phyloP scores from a whole-genome alignment of 2,329 filamentous ascomycete genomes.

The Cytospora chrysosperma region DNA sequence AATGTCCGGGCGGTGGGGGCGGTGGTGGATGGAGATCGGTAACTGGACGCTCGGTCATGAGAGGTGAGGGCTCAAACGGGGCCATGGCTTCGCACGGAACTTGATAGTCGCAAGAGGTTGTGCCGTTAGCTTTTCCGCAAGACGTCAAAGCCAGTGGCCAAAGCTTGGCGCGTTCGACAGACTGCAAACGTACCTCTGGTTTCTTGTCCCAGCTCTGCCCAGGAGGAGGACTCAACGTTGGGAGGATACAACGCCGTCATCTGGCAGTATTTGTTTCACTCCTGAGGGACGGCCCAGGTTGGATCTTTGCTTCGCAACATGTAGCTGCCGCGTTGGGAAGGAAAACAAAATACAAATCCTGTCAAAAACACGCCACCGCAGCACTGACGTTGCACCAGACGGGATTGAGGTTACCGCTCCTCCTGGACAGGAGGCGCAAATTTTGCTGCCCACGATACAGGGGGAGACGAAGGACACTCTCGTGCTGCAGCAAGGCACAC shows the following conservation, averaged over 20 bases:
- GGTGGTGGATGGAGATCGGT: no score
- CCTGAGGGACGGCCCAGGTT: no score
- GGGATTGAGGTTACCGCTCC: background rate
- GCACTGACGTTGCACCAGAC: background rate
- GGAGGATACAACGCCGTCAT: background rate
- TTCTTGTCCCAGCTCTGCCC: background rate
- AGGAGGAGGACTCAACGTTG: background rate
- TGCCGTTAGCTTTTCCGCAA: background rate
- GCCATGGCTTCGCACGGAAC: background rate
- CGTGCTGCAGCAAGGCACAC: background rate
- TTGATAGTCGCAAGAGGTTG: background rate
- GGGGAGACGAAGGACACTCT: background rate
- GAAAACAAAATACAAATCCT: no score
- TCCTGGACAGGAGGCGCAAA: background rate
- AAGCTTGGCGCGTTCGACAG: background rate
- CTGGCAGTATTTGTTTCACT: no score
- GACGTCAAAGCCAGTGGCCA: background rate
- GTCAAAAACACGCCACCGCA: background rate
- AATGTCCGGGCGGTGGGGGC: background rate
- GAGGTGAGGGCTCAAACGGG: background rate
- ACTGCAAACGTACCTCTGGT: background rate
- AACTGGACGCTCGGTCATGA: background rate
- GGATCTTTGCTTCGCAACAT: background rate
- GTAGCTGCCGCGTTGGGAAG: background rate
- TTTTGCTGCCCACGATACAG: background rate